Conservation (phyloP, 1,284 basidiomycete genomes). For the Tilletia caries region DNA sequence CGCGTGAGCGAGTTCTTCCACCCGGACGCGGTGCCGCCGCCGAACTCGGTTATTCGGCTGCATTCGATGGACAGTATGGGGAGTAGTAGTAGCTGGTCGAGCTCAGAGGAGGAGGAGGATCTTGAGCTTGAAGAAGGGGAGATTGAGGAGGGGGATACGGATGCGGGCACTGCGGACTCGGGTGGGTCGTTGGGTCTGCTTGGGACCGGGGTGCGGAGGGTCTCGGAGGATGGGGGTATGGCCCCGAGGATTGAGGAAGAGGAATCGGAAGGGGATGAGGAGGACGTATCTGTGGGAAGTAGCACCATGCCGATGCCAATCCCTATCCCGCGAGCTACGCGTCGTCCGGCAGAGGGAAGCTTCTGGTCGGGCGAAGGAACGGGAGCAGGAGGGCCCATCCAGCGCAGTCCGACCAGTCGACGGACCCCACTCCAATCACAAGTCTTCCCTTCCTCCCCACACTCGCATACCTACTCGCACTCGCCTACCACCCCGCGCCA, state of each 20-base stretch:
- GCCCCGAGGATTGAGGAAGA: not conserved
- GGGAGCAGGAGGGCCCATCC: too few species aligned
- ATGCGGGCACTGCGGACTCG: not conserved
- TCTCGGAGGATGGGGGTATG: not conserved
- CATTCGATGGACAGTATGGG: slow-evolving; percentile 12
- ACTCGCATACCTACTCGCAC: too few species aligned
- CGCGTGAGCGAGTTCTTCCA: slow-evolving; percentile 12
- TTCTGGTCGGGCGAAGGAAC: too few species aligned
- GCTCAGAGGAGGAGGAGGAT: slow-evolving; percentile 1
- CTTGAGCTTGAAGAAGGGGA: too few species aligned
- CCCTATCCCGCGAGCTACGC: too few species aligned
- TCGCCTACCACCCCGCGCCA: too few species aligned
- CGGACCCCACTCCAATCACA: too few species aligned
- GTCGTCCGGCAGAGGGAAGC: too few species aligned
- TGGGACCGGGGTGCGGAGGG: not conserved
- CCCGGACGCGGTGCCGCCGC: slow-evolving; percentile 5
- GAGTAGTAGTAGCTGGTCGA: not conserved
- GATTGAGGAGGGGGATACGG: not conserved
- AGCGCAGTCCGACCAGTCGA: too few species aligned
- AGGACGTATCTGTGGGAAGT: too few species aligned
- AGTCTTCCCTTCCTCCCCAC: too few species aligned
- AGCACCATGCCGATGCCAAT: too few species aligned
- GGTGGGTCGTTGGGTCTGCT: not conserved
- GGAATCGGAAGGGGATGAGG: not conserved
- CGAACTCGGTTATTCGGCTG: slow-evolving; percentile 1